Base-by-base conservation (phyloP, 371 early-diverging fungal species). In the Mucor racemosus region DNA sequence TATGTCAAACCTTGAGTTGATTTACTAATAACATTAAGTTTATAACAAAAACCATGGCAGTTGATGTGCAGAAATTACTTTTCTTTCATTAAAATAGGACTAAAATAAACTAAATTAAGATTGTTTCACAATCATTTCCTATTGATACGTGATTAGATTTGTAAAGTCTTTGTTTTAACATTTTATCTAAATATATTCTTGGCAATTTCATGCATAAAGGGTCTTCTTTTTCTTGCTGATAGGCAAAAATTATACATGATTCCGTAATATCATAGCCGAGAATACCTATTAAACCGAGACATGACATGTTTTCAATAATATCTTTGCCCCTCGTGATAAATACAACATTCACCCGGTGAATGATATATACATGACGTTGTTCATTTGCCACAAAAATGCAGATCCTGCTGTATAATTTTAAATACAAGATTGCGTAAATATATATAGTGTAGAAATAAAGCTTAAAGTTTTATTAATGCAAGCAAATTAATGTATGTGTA, bases 331-430 rank as follows among this genome's bases (percentile, higher is more conserved):
- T 26, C 26, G 26, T 26, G 3, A 44, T 44, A n/a, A 7, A 48
- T 9, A 19, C 48, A 19, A 10, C 10, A 15, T 42, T 7, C 42
- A 21, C 48, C 9, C 17, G 0, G n/a, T 48, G 21, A 48, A 38
- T 38, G 38, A 38, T 26, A 50, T 8, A 50, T 50, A 26, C 50
- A 50, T 50, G 50, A 50, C 50, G 50, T 50, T 50, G 11, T 11
- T 21, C 44, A 44, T 50, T 50, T 26, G 50, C 50, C 50, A 50
- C 50, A 50, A 50, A 19, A 50, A 50, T 44, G 50, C 13, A 50
- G 50, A 50, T 50, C 50, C 21, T 26, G 26, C 19, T 21, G 10
- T 26, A 11, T 26, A 50, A 13, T 50, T 17, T 17, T 17, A 44
- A 44, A 44, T 44, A 44, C 44, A 44, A 44, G 4, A 17, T 17